These are phyloP conservation scores for Trifolium repens DNA, from an alignment of 306 rosid species.

Conservation along the genomic window DNA sequence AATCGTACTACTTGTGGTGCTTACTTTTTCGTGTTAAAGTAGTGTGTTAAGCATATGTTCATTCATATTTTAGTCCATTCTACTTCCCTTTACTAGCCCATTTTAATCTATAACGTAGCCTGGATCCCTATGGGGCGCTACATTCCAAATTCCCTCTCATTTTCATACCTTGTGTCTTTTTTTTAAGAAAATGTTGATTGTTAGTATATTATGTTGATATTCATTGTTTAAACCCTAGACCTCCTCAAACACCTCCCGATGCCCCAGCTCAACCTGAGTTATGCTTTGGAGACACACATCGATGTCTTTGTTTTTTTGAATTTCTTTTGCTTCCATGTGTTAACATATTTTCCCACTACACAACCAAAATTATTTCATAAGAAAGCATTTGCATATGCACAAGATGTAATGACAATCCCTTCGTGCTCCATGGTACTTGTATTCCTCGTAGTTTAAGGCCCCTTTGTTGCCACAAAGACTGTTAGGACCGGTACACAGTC, in stretches of 20 bases:
- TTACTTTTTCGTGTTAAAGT: not conserved
- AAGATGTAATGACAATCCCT: conserved; percentile 17
- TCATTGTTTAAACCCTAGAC: not conserved
- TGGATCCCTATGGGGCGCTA: not conserved
- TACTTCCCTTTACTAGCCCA: not conserved
- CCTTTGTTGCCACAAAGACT: conserved; percentile 1
- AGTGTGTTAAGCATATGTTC: not conserved
- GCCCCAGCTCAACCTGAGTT: not conserved
- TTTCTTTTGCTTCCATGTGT: conserved; percentile 28
- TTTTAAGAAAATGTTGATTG: not conserved
- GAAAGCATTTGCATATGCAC: conserved; percentile 22
- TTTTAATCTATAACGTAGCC: conserved; percentile 4
- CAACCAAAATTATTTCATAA: conserved; percentile 26
- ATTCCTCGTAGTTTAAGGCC: conserved; percentile 6
- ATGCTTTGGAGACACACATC: not conserved
- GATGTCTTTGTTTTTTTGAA: not conserved
- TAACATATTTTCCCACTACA: not conserved
- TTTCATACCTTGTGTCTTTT: not conserved
- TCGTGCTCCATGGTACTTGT: not conserved
- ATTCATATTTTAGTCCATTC: conserved; percentile 5
- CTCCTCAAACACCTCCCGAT: not conserved
- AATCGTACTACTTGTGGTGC: not conserved
- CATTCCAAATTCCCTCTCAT: conserved; percentile 12
- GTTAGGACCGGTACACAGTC: too few relatives aligned
- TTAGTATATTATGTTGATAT: not conserved